Conservation (phyloP, 108 stramenopile genomes). For the Nitzschia sp. region DNA sequence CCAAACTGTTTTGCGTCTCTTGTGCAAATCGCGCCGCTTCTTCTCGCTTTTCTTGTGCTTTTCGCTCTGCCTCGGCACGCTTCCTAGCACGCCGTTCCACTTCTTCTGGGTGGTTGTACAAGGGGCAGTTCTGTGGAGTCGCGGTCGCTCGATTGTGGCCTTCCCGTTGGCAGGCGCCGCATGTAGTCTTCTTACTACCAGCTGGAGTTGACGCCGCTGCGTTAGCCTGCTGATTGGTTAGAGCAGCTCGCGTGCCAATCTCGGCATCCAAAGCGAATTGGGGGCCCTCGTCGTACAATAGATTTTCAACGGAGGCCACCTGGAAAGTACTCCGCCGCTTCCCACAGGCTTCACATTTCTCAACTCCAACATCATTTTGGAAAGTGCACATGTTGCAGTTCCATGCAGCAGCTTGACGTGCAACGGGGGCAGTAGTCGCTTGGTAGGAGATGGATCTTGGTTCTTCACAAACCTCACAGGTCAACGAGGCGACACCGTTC, state of each 20-base stretch:
- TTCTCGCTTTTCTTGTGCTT: conserved; percentile 28
- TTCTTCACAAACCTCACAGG: neutral
- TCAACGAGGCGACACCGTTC: neutral
- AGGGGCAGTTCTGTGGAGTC: conserved; percentile 42
- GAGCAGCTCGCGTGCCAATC: neutral
- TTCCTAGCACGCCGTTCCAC: conserved; percentile 42
- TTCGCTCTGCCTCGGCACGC: conserved; percentile 24
- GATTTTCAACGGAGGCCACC: too few species aligned
- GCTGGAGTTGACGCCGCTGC: neutral
- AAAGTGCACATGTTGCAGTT: conserved; percentile 14
- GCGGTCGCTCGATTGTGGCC: conserved; percentile 53
- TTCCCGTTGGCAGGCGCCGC: conserved; percentile 13
- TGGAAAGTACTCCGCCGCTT: too few species aligned
- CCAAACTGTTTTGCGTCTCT: neutral
- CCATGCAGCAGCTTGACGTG: neutral
- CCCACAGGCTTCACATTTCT: conserved; percentile 51
- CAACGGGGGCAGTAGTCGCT: neutral
- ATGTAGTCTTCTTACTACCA: neutral
- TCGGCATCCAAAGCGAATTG: too few species aligned
- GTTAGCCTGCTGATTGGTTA: too few species aligned
- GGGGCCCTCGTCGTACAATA: too few species aligned
- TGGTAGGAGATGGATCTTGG: neutral
- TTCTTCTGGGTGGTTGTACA: conserved; percentile 44
- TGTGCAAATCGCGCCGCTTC: conserved; percentile 26
- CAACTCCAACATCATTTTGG: conserved; percentile 2